Base-by-base conservation (phyloP, 495 filamentous ascomycete genomes). In the Clavariopsis aquatica region DNA sequence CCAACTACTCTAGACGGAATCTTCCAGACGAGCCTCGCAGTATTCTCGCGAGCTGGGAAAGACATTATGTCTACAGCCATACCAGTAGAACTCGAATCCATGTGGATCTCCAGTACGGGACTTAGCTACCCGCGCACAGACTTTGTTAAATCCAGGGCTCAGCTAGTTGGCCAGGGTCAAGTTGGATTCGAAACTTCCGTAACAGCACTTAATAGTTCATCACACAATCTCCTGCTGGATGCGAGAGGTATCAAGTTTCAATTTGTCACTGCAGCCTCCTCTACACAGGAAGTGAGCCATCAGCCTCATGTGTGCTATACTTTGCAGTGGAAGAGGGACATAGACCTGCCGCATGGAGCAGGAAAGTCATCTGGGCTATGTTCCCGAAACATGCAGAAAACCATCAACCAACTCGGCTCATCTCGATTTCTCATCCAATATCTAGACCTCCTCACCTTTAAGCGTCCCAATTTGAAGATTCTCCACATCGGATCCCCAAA, bases 1-100 rank as follows among this genome's bases (percentile, higher is more conserved):
- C 60, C 60, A 0, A 47, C 36, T 31, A 31, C 60, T 1, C 45
- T 63, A 20, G 60, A 63, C 23, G 52, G 36, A n/a, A 49, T 63
- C 1, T 26, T 63, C 17, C 60, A 63, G 15, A 36, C 57, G 22
- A 31, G 17, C 23, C 6, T 63, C 2, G 60, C 60, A 9, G 26
- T 36, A 10, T 49, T 46, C 12, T 23, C 60, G 2, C 9, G 49
- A 46, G 60, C 26, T 2, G 52, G 51, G 6, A 29, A 17, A 15
- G 23, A 22, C 2, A 24, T 13, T 15, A 24, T 56, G 15, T 41
- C 60, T 12, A 62, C 59, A 6, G 59, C 59, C 19, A 34, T 62
- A 17, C 59, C 59, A 10, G 23, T 19, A n/a, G 52, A 17, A 3
- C 26, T 52, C 10, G n/a, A 26, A 23, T 41, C 22, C 13, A 26